Base-by-base conservation (phyloP, 495 filamentous ascomycete species). In the Tetracladium setigerum region DNA sequence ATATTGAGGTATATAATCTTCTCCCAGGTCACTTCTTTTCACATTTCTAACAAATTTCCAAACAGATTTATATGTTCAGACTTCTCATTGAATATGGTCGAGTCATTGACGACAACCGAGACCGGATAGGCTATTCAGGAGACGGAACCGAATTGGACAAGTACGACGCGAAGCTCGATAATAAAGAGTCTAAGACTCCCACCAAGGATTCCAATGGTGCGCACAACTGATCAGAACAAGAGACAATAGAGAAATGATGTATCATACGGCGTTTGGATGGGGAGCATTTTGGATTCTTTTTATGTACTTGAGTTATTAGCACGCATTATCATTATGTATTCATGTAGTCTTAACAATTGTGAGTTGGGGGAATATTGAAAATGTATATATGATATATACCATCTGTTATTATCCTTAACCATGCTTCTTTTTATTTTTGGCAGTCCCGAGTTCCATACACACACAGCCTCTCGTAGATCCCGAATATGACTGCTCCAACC, bases 41-140 rank as follows among this genome's bases (percentile, higher is more conserved):
- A 39, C 35, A 38, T 7, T 6, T 15, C 14, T 18, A 4, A 36
- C 15, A 36, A 39, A 9, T 9, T 5, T 41, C 13, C n/a, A 11
- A 24, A 10, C 24, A 58, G 53, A 70, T 89, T 18, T 88, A 87
- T 60, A 69, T 77, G 34, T 76, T 80, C 52, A 64, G 84, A 30
- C 62, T 89, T 19, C 67, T 88, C 38, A 70, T 88, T 12, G 85
- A 87, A 58, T 88, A 85, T 58, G 84, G 72, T 2, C 68, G 84
- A 17, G 63, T 88, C 22, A 67, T 75, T 38, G 83, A 86, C 55
- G 81, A 85, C 53, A 70, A 76, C 30, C 67, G 84, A 40, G 79
- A 86, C 52, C 63, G 54, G 11, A 73, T 87, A 55, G 83, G 82
- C 9, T 87, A 54, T 36, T 58, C 50, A 2, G 55, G 55, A 2